Evolutionary conservation across 306 rosid species (phyloP).

Genomic region (Neltuma alba): DNA sequence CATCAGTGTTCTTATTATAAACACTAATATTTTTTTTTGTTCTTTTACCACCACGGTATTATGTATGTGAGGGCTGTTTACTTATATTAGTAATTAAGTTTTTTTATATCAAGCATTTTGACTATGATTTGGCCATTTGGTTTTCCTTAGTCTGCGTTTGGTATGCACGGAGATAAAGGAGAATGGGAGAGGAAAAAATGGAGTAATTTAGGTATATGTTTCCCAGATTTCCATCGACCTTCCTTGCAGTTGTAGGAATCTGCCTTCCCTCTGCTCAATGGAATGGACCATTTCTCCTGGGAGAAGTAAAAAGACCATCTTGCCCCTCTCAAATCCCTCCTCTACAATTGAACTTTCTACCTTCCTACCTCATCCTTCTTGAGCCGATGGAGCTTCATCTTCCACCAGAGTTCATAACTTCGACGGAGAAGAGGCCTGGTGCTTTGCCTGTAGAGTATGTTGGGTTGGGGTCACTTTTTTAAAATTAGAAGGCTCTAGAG

Average conservation of each 20-base stretch:
- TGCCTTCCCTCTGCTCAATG: background rate
- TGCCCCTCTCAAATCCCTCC: background rate
- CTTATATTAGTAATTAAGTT: background rate
- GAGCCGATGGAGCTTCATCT: background rate
- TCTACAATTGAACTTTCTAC: background rate
- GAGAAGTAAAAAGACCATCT: background rate
- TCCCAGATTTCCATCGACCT: background rate
- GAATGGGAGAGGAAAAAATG: background rate
- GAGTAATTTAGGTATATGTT: background rate
- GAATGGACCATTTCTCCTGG: background rate
- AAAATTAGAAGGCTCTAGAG: slow-evolving; percentile 7
- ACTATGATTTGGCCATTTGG: background rate
- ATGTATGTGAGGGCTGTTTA: background rate
- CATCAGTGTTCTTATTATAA: background rate
- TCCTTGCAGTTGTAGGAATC: background rate
- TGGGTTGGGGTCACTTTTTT: background rate
- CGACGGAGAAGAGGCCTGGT: background rate
- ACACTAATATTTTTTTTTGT: background rate
- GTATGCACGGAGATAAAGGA: background rate
- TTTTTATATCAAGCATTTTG: background rate
- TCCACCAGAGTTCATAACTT: background rate
- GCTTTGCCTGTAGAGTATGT: background rate
- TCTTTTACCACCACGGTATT: background rate
- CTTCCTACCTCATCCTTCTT: background rate
- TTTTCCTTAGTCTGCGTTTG: background rate